Evolutionary conservation across 208 protist species (phyloP).

Genomic region (Leishmania tarentolae): DNA sequence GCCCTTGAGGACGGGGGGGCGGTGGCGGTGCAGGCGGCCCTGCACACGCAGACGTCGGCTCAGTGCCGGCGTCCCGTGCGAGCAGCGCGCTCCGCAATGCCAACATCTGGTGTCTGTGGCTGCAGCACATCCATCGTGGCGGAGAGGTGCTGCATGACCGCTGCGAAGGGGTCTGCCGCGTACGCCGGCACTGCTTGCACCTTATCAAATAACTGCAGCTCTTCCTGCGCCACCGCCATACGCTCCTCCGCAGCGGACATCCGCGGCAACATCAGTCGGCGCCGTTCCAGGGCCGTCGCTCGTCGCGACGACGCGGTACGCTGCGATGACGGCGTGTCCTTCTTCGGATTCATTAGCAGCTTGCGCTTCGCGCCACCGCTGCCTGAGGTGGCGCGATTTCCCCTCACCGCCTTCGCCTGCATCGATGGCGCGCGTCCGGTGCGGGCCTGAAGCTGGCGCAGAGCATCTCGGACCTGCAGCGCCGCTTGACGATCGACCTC

Average conservation of each 20-base stretch:
- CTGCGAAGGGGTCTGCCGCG: constrained; percentile 56
- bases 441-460: constrained; percentile 27
- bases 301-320: constrained; percentile 21
- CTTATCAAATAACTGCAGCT: constrained; percentile 65
- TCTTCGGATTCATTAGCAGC: constrained; percentile 17
- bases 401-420: background rate
- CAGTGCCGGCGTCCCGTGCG: constrained; percentile 3
- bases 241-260: constrained; percentile 42
- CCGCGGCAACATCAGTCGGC: constrained; percentile 10
- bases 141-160: constrained; percentile 61
- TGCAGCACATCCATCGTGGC: constrained; percentile 65
- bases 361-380: constrained; percentile 3
- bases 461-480: constrained; percentile 24
- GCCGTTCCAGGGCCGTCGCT: constrained; percentile 18
- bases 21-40: background rate
- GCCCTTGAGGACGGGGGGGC: too few relatives aligned
- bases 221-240: constrained; percentile 52
- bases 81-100: constrained; percentile 20
- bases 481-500: constrained; percentile 8
- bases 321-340: constrained; percentile 9
- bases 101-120: constrained; percentile 77
- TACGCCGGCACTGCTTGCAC: constrained; percentile 53
- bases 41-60: background rate
- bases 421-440: background rate
- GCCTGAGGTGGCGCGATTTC: background rate